These are phyloP conservation scores for Ascocoryne sarcoides DNA, from an alignment of 2,329 filamentous ascomycete species.

Conservation along the genomic window DNA sequence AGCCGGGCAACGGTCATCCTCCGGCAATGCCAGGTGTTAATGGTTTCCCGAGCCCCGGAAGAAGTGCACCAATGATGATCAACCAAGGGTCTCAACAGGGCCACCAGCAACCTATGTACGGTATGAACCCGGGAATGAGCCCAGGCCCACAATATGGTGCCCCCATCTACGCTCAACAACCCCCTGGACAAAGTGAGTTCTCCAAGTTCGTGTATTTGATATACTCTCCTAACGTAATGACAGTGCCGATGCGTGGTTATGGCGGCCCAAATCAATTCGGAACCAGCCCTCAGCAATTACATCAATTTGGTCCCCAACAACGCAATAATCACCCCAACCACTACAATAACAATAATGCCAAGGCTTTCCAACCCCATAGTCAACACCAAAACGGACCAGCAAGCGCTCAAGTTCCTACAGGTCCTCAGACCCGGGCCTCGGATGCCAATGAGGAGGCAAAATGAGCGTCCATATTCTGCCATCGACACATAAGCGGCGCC, in stretches of 20 bases:
- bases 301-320: conserved; percentile 49
- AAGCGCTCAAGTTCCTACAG: conserved; percentile 30
- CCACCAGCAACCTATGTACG: conserved; percentile 57
- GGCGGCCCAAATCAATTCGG: conserved; percentile 54
- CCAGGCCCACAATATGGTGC: conserved; percentile 49
- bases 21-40: conserved; percentile 56
- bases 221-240: background rate
- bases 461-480: conserved; percentile 29
- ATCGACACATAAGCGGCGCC: conserved; percentile 16
- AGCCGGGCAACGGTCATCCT: conserved; percentile 42
- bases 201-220: conserved; percentile 2
- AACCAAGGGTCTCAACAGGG: conserved; percentile 92
- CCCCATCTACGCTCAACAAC: conserved; percentile 62
- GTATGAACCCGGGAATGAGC: conserved; percentile 64
- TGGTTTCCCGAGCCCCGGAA: conserved; percentile 82
- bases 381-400: conserved; percentile 33
- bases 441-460: conserved; percentile 39
- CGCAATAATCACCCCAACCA: conserved; percentile 45
- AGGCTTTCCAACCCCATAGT: conserved; percentile 37
- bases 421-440: conserved; percentile 30
- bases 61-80: conserved; percentile 85
- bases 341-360: conserved; percentile 37
- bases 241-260: conserved; percentile 54
- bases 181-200: conserved; percentile 62
- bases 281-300: conserved; percentile 51